Conservation (phyloP, 345 rosid genomes). For the Aegle marmelos region DNA sequence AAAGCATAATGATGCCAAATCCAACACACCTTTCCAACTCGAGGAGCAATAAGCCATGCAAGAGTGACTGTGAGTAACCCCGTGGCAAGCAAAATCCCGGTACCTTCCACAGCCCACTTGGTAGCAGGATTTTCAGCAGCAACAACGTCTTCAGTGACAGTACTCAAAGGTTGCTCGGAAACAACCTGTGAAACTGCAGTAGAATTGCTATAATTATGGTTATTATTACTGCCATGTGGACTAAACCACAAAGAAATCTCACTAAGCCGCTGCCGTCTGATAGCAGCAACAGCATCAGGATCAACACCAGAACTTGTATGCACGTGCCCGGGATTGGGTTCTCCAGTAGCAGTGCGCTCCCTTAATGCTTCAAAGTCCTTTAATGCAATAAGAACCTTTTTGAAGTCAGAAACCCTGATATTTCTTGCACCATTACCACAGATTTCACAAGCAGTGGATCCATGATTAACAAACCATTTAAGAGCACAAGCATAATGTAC, state of each 20-base stretch:
- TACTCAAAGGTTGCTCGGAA: conserved; percentile 57
- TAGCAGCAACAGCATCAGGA: conserved; percentile 78
- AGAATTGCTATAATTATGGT: conserved; percentile 33
- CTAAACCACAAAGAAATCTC: conserved; percentile 87
- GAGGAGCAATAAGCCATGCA: conserved; percentile 98
- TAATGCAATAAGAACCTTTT: conserved; percentile 61
- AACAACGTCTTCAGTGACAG: conserved; percentile 43
- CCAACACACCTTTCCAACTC: conserved; percentile 80
- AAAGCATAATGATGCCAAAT: neutral
- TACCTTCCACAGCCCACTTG: conserved; percentile 95
- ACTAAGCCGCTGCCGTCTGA: conserved; percentile 75
- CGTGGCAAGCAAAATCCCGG: conserved; percentile 90
- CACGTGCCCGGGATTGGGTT: conserved; percentile 49
- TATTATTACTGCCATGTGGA: conserved; percentile 45
- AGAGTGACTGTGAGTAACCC: conserved; percentile 88
- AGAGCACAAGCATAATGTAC: conserved; percentile 96
- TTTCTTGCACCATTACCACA: conserved; percentile 72
- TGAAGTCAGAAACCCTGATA: conserved; percentile 53
- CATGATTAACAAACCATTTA: conserved; percentile 95
- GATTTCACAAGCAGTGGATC: conserved; percentile 90
- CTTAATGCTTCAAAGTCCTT: conserved; percentile 73
- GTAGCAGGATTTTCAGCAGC: conserved; percentile 72
- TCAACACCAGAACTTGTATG: conserved; percentile 49
- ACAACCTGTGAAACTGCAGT: conserved; percentile 53
- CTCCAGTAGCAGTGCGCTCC: conserved; percentile 68